Evolutionary conservation across 2,329 filamentous ascomycete species (phyloP), one percentile per base, ranked within the genome.

Genomic region (Monilinia vaccinii-corymbosi): DNA sequence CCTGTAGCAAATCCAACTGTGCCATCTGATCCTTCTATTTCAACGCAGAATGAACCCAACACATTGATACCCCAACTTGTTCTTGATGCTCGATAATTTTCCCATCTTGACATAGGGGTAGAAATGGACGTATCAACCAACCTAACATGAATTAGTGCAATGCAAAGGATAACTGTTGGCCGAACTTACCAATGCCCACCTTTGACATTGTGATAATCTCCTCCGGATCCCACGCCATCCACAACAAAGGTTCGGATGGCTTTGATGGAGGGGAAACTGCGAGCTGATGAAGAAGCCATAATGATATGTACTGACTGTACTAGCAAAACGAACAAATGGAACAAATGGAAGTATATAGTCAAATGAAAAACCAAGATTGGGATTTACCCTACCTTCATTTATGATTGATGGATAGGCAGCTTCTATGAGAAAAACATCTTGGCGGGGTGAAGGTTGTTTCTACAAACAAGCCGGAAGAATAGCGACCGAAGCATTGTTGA

Each of bases 21-120:
- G 65, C 92, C 92, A 77, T 97, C 91, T 9, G 83, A 86, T 18
- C 89, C 88, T 74, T 96, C 90, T 59, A 97, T 85, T 75, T 96
- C 91, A 9, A 97, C 82, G 68, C 91, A 88, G 76, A 97, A 96
- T 0, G 91, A 96, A 2, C 92, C 92, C 31, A 97, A 77, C 9
- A 96, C 91, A 69, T 97, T 97, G 79, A 97, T 97, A 42, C 92
- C 92, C 89, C 91, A 97, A 73, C 86, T 91, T 14, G 91, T 96
- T 68, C 92, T 82, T 42, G 91, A 96, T 63, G 86, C 84, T 66
- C 91, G 85, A 75, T 96, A 97, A 68, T 92, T 79, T 65, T 94
- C 89, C 82, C 92, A 96, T 74, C 85, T 82, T 53, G 91, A 93
- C 82, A 92, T 95, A 8, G 92, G 92, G 0, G 91, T 97, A 1